Percentiles rank a stretch among this genome's conserved stretches.
Conservation (phyloP, 106 monocot species). For the Phalaenopsis aphrodite region DNA sequence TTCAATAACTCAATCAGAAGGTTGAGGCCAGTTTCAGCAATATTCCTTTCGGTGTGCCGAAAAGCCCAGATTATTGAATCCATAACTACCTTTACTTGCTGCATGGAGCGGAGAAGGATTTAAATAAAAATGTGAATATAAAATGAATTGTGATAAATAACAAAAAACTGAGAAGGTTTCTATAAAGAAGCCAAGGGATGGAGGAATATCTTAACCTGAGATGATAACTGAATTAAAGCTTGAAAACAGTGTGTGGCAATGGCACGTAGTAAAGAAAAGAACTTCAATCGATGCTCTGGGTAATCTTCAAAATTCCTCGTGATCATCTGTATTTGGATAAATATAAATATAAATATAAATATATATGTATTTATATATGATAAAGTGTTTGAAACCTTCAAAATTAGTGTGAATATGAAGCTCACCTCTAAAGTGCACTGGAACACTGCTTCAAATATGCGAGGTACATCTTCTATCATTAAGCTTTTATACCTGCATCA, state of each 20-base stretch:
- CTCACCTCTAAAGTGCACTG: slow-evolving; percentile 92
- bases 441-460: slow-evolving; percentile 95
- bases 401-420: background rate
- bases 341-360: too few species aligned
- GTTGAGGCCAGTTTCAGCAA: slow-evolving; percentile 95
- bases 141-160: background rate
- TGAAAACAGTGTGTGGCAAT: slow-evolving; percentile 96
- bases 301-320: slow-evolving; percentile 99
- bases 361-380: background rate
- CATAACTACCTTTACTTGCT: slow-evolving; percentile 97
- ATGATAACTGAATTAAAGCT: slow-evolving; percentile 78
- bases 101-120: background rate
- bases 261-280: slow-evolving; percentile 80
- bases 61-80: slow-evolving; percentile 98
- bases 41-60: slow-evolving; percentile 97
- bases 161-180: background rate
- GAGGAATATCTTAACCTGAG: slow-evolving; percentile 47
- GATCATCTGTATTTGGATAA: slow-evolving; percentile 60
- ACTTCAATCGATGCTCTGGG: slow-evolving; percentile 95
- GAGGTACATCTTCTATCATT: slow-evolving; percentile 94
- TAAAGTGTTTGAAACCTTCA: background rate
- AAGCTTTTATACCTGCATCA: slow-evolving; percentile 60
- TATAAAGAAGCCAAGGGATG: background rate
- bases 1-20: slow-evolving; percentile 87
- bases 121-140: background rate